These are phyloP conservation scores for Termitomyces sp. DNA, from an alignment of 768 basidiomycete genomes.

Conservation along the genomic window DNA sequence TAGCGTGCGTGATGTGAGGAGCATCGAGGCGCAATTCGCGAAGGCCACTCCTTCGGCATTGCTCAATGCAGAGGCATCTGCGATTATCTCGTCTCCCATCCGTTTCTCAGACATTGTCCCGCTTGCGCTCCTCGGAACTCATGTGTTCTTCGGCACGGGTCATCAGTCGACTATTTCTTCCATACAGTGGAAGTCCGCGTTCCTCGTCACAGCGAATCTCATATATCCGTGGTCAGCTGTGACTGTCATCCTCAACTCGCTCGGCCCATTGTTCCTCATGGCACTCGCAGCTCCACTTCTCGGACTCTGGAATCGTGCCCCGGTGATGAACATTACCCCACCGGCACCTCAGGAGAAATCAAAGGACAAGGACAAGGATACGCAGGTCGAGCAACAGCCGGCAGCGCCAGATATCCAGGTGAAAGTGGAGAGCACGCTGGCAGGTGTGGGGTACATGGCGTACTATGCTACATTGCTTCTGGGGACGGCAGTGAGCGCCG, in stretches of 20 bases:
- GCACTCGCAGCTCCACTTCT: constrained; percentile 66
- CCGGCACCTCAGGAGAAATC: constrained; percentile 4
- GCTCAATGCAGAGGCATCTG: constrained; percentile 31
- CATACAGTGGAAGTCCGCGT: constrained; percentile 95
- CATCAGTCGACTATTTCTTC: constrained; percentile 89
- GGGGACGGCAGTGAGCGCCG: constrained; percentile 70
- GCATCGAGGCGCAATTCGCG: constrained; percentile 50
- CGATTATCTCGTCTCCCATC: constrained; percentile 33
- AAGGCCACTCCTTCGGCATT: constrained; percentile 45
- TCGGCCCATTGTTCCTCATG: constrained; percentile 71
- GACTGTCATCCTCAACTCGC: constrained; percentile 74
- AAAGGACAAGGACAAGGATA: background rate
- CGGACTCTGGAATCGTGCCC: constrained; percentile 82
- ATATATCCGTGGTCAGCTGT: constrained; percentile 72
- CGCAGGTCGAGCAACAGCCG: constrained; percentile 6
- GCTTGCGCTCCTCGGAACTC: constrained; percentile 71
- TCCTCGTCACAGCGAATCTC: constrained; percentile 71
- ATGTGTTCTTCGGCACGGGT: constrained; percentile 85
- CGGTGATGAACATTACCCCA: constrained; percentile 32
- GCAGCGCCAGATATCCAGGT: constrained; percentile 29
- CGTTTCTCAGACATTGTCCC: constrained; percentile 70
- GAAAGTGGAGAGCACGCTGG: constrained; percentile 44
- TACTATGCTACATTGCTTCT: constrained; percentile 69
- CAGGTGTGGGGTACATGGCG: constrained; percentile 61
- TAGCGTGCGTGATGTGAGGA: constrained; percentile 70